A percentile compares a stretch with the other conserved stretches of the same genome.
phyloP scores from a whole-genome alignment of 164 flowering plant species.

The Annona cherimola region DNA sequence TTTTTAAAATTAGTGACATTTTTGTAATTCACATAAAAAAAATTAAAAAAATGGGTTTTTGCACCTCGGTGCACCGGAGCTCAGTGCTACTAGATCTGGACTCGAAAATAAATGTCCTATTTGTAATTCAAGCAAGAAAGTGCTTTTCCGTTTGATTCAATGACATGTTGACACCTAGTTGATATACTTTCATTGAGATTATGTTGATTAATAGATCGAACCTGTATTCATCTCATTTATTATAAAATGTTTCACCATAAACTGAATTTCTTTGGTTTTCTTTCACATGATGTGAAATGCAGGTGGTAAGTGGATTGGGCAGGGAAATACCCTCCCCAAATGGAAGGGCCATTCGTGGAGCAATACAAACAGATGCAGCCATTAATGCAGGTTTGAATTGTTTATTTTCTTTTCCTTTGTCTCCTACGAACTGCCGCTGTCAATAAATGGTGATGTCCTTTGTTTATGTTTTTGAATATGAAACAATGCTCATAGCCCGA shows the following conservation, averaged over 20 bases:
- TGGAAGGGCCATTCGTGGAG: conserved; percentile 77
- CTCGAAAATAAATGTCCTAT: too few relatives aligned
- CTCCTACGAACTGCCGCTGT: not conserved
- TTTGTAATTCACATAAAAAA: too few relatives aligned
- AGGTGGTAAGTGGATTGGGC: conserved; percentile 93
- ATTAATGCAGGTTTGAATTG: conserved; percentile 66
- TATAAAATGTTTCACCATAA: not conserved
- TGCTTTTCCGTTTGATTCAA: not conserved
- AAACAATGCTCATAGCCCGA: too few relatives aligned
- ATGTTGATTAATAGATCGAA: too few relatives aligned
- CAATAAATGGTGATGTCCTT: not conserved
- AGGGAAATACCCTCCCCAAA: conserved; percentile 92
- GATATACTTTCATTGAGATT: not conserved
- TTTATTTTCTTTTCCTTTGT: not conserved
- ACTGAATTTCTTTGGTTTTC: not conserved
- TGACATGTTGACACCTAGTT: too few relatives aligned
- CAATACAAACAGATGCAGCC: conserved; percentile 93
- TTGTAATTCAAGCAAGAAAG: not conserved
- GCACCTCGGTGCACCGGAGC: too few relatives aligned
- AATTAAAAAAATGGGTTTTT: too few relatives aligned
- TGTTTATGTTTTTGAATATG: too few relatives aligned
- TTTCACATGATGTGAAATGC: conserved; percentile 11
- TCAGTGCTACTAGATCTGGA: too few relatives aligned
- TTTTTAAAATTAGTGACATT: too few relatives aligned
- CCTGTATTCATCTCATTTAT: too few relatives aligned